Conservation (phyloP, 352 stramenopile species). For the Phytophthora pluvialis region DNA sequence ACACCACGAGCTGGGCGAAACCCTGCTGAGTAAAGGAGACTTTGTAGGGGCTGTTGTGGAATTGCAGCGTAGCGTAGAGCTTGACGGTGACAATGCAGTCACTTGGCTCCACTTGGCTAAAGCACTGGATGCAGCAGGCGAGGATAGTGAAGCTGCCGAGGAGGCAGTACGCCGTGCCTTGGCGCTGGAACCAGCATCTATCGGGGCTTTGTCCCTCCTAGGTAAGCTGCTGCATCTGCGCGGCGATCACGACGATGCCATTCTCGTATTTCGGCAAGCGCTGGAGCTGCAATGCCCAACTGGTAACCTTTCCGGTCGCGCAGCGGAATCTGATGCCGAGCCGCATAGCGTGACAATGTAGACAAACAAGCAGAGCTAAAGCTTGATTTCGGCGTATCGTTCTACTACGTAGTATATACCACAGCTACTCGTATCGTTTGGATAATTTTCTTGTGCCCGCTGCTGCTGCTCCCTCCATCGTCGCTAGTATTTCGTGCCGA, state of each 20-base stretch:
- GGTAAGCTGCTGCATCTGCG: constrained; percentile 68
- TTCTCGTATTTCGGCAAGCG: constrained; percentile 64
- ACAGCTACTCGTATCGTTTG: constrained; percentile 14
- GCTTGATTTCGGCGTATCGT: constrained; percentile 23
- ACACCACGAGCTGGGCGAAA: constrained; percentile 58
- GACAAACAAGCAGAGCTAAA: constrained; percentile 23
- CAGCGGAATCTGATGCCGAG: constrained; percentile 17
- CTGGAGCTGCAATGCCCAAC: constrained; percentile 61
- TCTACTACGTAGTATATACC: not conserved
- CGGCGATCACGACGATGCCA: constrained; percentile 75
- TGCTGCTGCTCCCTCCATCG: not conserved
- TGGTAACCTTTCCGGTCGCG: constrained; percentile 9
- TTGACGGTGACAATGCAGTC: constrained; percentile 44
- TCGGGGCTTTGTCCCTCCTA: constrained; percentile 64
- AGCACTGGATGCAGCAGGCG: constrained; percentile 56
- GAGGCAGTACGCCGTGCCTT: constrained; percentile 57
- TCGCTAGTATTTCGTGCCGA: constrained; percentile 49
- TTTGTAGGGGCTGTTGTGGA: constrained; percentile 44
- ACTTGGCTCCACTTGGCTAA: constrained; percentile 70
- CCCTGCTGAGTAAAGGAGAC: constrained; percentile 53
- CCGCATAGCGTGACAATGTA: constrained; percentile 34
- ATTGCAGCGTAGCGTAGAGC: constrained; percentile 50
- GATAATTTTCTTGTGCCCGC: not conserved
- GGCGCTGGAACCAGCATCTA: constrained; percentile 48
- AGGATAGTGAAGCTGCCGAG: constrained; percentile 47